phyloP scores from a whole-genome alignment of 2,329 filamentous ascomycete genomes.

The Pestalotiopsis sp. region DNA sequence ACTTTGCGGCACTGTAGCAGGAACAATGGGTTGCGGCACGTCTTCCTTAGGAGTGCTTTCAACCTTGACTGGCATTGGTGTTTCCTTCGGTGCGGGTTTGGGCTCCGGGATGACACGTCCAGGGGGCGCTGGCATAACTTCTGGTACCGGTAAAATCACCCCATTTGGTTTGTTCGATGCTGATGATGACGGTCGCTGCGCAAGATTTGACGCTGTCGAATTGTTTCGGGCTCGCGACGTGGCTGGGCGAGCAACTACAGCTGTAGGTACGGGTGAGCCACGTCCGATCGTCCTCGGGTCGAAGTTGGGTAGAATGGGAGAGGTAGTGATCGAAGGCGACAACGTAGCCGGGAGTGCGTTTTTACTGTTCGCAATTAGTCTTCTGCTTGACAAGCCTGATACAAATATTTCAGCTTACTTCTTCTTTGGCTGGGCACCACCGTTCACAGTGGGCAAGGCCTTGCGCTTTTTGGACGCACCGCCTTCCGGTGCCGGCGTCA shows the following conservation, averaged over 20 bases:
- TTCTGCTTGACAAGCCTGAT: background rate
- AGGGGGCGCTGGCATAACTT: slow-evolving; percentile 30
- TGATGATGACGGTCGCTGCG: slow-evolving; percentile 61
- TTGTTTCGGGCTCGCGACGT: slow-evolving; percentile 77
- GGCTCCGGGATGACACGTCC: slow-evolving; percentile 43
- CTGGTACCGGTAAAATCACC: slow-evolving; percentile 39
- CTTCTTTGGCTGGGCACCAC: slow-evolving; percentile 67
- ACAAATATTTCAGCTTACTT: slow-evolving; percentile 55
- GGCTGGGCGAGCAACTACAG: slow-evolving; percentile 58
- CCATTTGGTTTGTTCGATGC: slow-evolving; percentile 64
- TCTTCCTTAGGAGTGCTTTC: slow-evolving; percentile 35
- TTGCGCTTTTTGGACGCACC: slow-evolving; percentile 69
- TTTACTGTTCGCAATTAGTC: slow-evolving; percentile 22
- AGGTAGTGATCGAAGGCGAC: slow-evolving; percentile 74
- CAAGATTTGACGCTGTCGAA: slow-evolving; percentile 62
- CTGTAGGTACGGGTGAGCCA: slow-evolving; percentile 60
- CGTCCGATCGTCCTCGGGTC: slow-evolving; percentile 56
- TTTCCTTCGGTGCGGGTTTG: slow-evolving; percentile 55
- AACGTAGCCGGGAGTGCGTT: slow-evolving; percentile 47
- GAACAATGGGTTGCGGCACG: slow-evolving; percentile 25
- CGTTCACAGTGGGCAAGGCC: slow-evolving; percentile 64
- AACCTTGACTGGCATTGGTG: slow-evolving; percentile 36
- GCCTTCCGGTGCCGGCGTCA: slow-evolving; percentile 65
- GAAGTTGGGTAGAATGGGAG: slow-evolving; percentile 71
- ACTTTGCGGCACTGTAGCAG: slow-evolving; percentile 27